Base-by-base conservation (phyloP, 2,329 filamentous ascomycete species). In the Echinosphaeria canescens region DNA sequence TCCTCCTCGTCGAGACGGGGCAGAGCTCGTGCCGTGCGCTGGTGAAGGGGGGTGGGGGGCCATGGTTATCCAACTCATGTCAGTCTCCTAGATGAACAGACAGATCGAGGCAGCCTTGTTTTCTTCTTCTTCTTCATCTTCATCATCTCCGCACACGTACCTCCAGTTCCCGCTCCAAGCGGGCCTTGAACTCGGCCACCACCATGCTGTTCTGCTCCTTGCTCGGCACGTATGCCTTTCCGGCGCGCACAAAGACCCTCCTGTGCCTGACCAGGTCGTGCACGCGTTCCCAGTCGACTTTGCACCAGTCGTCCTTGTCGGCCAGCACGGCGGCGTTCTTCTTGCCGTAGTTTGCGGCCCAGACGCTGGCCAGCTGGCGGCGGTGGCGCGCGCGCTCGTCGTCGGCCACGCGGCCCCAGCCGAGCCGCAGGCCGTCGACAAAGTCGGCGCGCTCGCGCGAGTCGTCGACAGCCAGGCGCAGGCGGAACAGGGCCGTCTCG, bases 1-100 rank as follows among this genome's bases (percentile, higher is more conserved):
- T 95, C 85, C 46, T 98, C 88, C 56, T 98, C 88, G 44, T 98
- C 88, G 19, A 98, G 66, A 9, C 84, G 73, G 1, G 88, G 88
- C 4, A 95, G 60, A 1, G 82, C 82, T 29, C 84, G 75, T n/a
- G 82, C 75, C 6, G 88, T 93, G 29, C 91, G 59, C 73, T 84
- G 33, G 7, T 22, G 13, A 35, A 5, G 4, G 7, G 6, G 11
- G 15, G 22, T 12, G 11, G 27, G n/a, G 5, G 26, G 22, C 4
- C 14, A 29, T n/a, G n/a, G n/a, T n/a, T n/a, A n/a, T n/a, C n/a
- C n/a, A 8, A n/a, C 18, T 8, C 18, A 20, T 20, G 18, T 20
- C n/a, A 20, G 18, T 20, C 18, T 20, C 18, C 18, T 20, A 8
- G n/a, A 8, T 8, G 8, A 20, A n/a, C 8, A 20, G 18, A 20